Evolutionary conservation across 306 rosid genomes (phyloP).

Genomic region (Glycine tomentella): DNA sequence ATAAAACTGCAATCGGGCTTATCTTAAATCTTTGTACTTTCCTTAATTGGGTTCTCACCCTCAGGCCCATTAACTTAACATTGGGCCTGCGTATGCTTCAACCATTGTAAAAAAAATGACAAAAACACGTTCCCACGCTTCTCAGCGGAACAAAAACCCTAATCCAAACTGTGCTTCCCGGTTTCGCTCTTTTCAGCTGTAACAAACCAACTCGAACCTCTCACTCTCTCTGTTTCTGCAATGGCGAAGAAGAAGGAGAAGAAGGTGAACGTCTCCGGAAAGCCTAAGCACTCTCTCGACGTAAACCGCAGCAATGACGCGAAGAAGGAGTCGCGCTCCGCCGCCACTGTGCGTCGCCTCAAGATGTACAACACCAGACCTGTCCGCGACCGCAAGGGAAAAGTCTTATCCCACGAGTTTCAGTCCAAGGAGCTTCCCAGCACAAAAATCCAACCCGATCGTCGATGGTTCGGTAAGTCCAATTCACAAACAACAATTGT

Average conservation of each 20-base stretch:
- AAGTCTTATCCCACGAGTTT: conserved; percentile 61
- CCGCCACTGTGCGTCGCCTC: conserved; percentile 92
- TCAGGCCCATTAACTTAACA: not conserved
- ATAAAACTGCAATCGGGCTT: no score
- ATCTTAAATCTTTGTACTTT: not conserved
- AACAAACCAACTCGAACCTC: not conserved
- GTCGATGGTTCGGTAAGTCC: conserved; percentile 81
- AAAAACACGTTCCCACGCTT: not conserved
- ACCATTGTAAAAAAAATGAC: not conserved
- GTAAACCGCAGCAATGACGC: conserved; percentile 66
- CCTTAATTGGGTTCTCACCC: not conserved
- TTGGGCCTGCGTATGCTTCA: not conserved
- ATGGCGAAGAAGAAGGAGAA: conserved; percentile 84
- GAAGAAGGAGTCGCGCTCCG: conserved; percentile 65
- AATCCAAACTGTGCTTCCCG: conserved; percentile 15
- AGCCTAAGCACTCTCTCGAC: conserved; percentile 94
- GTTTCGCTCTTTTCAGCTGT: not conserved
- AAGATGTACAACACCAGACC: conserved; percentile 88
- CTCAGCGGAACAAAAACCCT: conserved; percentile 40
- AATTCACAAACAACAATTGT: no score
- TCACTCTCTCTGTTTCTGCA: conserved; percentile 15
- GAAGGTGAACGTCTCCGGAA: conserved; percentile 75
- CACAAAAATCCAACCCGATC: conserved; percentile 92
- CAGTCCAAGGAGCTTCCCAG: conserved; percentile 79
- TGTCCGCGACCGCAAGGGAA: conserved; percentile 66